phyloP scores from a whole-genome alignment of 2,329 filamentous ascomycete species.

The Epichloe sp. region DNA sequence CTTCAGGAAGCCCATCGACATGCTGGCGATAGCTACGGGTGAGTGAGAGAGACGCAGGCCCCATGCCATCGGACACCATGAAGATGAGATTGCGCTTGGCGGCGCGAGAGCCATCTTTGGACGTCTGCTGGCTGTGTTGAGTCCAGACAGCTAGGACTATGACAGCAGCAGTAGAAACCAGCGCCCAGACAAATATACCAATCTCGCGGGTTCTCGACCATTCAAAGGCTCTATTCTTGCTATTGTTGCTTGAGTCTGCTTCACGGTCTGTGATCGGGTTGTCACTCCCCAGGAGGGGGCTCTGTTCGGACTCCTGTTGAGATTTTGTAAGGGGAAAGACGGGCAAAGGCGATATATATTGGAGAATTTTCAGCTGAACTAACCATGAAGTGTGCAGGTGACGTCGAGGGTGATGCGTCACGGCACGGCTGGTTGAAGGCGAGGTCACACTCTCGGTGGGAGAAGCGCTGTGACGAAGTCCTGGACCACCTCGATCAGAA shows the following conservation, averaged over 20 bases:
- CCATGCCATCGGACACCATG: slow-evolving; percentile 99
- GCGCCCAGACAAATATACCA: slow-evolving; percentile 5
- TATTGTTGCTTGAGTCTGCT: slow-evolving; percentile 60
- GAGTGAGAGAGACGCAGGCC: slow-evolving; percentile 75
- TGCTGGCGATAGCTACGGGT: slow-evolving; percentile 80
- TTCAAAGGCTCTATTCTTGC: slow-evolving; percentile 72
- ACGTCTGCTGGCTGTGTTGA: slow-evolving; percentile 52
- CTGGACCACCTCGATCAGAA: too few relatives aligned
- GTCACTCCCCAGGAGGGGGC: slow-evolving; percentile 1
- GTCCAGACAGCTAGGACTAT: slow-evolving; percentile 38
- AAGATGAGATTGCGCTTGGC: slow-evolving; percentile 91
- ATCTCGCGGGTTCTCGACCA: slow-evolving; percentile 5
- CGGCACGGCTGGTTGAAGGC: too few relatives aligned
- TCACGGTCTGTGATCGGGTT: slow-evolving; percentile 35
- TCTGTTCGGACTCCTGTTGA: slow-evolving; percentile 4
- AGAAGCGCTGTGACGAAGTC: too few relatives aligned
- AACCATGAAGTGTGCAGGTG: neutral
- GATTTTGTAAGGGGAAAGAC: neutral
- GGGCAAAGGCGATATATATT: neutral
- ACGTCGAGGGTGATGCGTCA: too few relatives aligned
- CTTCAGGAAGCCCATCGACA: slow-evolving; percentile 55
- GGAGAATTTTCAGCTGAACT: neutral
- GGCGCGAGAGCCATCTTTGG: slow-evolving; percentile 21
- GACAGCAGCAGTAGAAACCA: slow-evolving; percentile 4
- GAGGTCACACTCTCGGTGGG: too few relatives aligned